Percentiles rank a stretch among this genome's conserved stretches.
Evolutionary conservation across 139 green algal genomes (phyloP).

Genomic region (Pleodorina starrii): DNA sequence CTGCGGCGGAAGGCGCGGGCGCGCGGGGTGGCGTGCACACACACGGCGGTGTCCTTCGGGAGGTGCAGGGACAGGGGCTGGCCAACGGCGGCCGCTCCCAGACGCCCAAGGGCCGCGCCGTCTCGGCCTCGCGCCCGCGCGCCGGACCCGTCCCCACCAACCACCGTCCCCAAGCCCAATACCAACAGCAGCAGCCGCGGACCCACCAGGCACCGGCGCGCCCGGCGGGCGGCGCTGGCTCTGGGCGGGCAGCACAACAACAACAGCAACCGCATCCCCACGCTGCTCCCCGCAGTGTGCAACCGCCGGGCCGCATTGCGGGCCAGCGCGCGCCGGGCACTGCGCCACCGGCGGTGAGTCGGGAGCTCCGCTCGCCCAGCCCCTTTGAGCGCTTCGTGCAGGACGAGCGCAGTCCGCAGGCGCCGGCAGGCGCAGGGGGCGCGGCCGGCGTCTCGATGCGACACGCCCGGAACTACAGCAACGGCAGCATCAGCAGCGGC

Average conservation of each 20-base stretch:
- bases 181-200: no score
- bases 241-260: no score
- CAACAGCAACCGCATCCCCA: not conserved
- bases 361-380: slow-evolving; percentile 28
- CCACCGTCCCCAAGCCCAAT: no score
- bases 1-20: no score
- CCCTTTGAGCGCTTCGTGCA: slow-evolving; percentile 30
- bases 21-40: not conserved
- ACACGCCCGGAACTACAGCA: not conserved
- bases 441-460: not conserved
- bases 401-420: not conserved
- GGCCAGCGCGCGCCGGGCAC: not conserved
- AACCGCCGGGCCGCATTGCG: slow-evolving; percentile 12
- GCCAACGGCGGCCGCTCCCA: not conserved
- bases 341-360: not conserved
- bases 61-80: not conserved
- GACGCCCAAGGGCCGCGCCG: not conserved
- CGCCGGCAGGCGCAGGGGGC: not conserved
- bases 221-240: no score
- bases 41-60: not conserved
- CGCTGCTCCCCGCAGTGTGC: no score
- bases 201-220: no score
- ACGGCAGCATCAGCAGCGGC: not conserved
- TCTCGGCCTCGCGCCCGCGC: no score
- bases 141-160: no score